These are phyloP conservation scores for Hypoxylon sp. DNA, from an alignment of 2,329 filamentous ascomycete genomes.

Conservation along the genomic window DNA sequence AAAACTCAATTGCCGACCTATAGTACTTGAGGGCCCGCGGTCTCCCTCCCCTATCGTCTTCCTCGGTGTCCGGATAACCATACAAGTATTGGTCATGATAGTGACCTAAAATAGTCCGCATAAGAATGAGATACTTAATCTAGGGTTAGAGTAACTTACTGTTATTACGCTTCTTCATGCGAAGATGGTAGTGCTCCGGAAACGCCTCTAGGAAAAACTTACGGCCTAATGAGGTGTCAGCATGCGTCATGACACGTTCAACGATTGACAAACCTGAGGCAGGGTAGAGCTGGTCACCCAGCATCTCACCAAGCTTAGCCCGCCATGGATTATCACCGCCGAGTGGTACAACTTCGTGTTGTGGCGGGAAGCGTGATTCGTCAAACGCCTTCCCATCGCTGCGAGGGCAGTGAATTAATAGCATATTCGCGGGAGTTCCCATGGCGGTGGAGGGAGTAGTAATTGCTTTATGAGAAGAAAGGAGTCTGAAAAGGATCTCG, in stretches of 20 bases:
- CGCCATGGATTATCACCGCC: constrained; percentile 13
- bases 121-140: neutral
- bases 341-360: neutral
- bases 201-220: constrained; percentile 15
- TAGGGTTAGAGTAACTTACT: constrained; percentile 18
- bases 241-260: neutral
- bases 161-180: constrained; percentile 1
- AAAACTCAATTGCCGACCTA: constrained; percentile 47
- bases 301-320: constrained; percentile 30
- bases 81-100: constrained; percentile 44
- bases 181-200: constrained; percentile 35
- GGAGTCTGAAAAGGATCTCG: neutral
- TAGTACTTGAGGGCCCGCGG: constrained; percentile 36
- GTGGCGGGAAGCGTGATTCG: constrained; percentile 6
- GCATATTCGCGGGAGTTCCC: too few species aligned
- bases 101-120: neutral
- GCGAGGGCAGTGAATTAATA: neutral
- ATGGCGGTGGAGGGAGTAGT: neutral
- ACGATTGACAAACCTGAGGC: constrained; percentile 32
- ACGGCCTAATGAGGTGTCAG: constrained; percentile 26
- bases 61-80: constrained; percentile 43
- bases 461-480: neutral
- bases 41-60: constrained; percentile 9
- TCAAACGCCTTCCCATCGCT: constrained; percentile 30
- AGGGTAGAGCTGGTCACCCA: constrained; percentile 33